A percentile compares a stretch with the other conserved stretches of the same genome.
Conservation (phyloP, 1,284 basidiomycete genomes). For the Cystobasidiaceae sp. region DNA sequence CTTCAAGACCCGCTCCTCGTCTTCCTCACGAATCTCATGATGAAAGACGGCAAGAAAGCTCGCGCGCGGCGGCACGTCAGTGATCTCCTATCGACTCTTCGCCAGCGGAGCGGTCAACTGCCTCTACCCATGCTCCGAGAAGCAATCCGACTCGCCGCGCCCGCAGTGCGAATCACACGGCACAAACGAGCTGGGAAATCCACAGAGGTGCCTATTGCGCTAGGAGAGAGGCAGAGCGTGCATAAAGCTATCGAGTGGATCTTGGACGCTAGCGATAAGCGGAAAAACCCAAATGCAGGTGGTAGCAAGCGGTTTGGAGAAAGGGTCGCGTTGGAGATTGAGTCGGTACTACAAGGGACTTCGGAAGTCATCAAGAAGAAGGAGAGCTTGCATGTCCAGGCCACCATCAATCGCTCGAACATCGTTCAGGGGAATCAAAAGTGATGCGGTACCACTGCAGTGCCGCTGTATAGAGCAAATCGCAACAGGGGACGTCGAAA, state of each 20-base stretch:
- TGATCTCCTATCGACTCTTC: slow-evolving; percentile 43
- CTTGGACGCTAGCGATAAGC: slow-evolving; percentile 48
- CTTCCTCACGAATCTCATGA: slow-evolving; percentile 46
- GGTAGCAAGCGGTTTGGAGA: slow-evolving; percentile 44
- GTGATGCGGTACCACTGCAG: background rate
- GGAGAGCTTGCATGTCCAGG: slow-evolving; percentile 38
- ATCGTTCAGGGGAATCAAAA: slow-evolving; percentile 8
- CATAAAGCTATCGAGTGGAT: slow-evolving; percentile 48
- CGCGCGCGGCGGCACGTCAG: slow-evolving; percentile 44
- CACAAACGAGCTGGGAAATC: slow-evolving; percentile 47
- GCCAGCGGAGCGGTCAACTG: slow-evolving; percentile 42
- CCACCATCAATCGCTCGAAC: slow-evolving; percentile 20
- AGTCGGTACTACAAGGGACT: slow-evolving; percentile 47
- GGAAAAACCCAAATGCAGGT: slow-evolving; percentile 34
- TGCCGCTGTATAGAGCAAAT: background rate
- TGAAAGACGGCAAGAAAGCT: slow-evolving; percentile 49
- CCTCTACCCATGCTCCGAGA: slow-evolving; percentile 46
- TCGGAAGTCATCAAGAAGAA: slow-evolving; percentile 45
- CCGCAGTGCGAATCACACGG: slow-evolving; percentile 46
- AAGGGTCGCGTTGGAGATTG: slow-evolving; percentile 47
- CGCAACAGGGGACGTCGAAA: no score
- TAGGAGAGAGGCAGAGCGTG: slow-evolving; percentile 44
- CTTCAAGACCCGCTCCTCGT: slow-evolving; percentile 41
- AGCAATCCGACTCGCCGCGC: slow-evolving; percentile 45
- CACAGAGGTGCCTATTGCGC: slow-evolving; percentile 46